Percentiles rank a stretch among this genome's conserved stretches.
phyloP scores from a whole-genome alignment of 106 monocot genomes.

The Dioscorea dumetorum region DNA sequence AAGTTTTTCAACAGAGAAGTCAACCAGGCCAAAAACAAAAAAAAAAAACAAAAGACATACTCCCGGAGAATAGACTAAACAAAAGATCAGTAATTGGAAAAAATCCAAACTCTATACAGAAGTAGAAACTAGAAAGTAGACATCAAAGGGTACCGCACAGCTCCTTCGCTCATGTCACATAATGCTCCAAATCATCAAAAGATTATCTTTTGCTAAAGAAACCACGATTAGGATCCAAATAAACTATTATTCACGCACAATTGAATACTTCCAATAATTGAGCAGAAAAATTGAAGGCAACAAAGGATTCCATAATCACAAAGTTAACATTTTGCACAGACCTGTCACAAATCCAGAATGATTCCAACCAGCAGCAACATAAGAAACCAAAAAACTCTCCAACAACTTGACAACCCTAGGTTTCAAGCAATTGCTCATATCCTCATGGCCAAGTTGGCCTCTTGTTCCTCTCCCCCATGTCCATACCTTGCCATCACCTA shows the following conservation, averaged over 20 bases:
- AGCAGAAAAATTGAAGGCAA: background rate
- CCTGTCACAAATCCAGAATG: constrained; percentile 87
- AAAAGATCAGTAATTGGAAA: too few species aligned
- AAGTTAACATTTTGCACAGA: constrained; percentile 6
- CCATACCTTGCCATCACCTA: constrained; percentile 32
- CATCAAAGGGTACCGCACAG: too few species aligned
- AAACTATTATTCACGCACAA: background rate
- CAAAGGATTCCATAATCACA: background rate
- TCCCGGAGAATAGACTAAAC: too few species aligned
- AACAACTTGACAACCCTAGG: constrained; percentile 49
- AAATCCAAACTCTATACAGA: too few species aligned
- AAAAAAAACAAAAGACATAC: too few species aligned
- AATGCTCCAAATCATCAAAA: background rate
- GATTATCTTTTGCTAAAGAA: background rate
- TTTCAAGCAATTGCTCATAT: constrained; percentile 24
- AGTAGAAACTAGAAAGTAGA: too few species aligned
- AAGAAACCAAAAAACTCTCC: constrained; percentile 27
- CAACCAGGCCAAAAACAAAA: too few species aligned
- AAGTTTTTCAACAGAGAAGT: too few species aligned
- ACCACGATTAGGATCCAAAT: too few species aligned
- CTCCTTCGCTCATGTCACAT: too few species aligned
- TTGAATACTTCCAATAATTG: background rate
- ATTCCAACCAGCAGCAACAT: constrained; percentile 83
- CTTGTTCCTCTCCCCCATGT: constrained; percentile 72
- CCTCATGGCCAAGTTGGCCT: constrained; percentile 84